Base-by-base conservation (phyloP, 1,139 yeast genomes). In the Scheffersomyces stambukii region DNA sequence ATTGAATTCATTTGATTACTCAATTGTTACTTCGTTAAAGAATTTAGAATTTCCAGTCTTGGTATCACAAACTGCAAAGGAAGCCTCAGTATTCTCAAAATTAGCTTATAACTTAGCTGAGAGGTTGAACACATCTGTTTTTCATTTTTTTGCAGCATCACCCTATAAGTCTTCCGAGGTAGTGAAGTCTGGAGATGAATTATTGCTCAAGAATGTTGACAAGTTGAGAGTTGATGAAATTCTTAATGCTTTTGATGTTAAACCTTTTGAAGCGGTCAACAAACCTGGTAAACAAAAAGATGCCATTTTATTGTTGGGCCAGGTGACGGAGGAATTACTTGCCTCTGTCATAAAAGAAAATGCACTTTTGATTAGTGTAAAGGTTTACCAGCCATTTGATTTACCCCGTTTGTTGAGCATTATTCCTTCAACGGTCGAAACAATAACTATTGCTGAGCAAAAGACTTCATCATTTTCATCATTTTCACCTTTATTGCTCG, bases 311-410 rank as follows among this genome's bases (percentile, higher is more conserved):
- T 64, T 76, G 33, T 67, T 84, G 42, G 91, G 93, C 32, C 69
- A 76, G 33, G 59, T 74, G 24, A 58, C 63, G 19, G 60, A 64
- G 5, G 67, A 66, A 5, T 59, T 80, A 26, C 43, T 58, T 5
- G 49, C 60, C 4, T 61, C 70, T 8, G 67, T 72, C 20, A 50
- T 63, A 21, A 54, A 67, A 14, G 49, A 57, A 28, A 56, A 64
- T 24, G 63, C 69, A 9, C 74, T 80, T 16, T 48, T 83, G 23
- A 57, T 82, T 21, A 61, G 76, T 5, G 64, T 84, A 27, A 75
- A 81, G 23, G 70, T 75, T 16, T 81, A 81, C 59, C 70, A 82
- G 45, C 96, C 96, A 9, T 83, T 86, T 62, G 61, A 70, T 37
- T 57, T 80, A 30, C 54, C 57, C 9, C 54, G 60, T 12, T 62